Evolutionary conservation across 2,329 filamentous ascomycete genomes (phyloP).

Genomic region (Fusarium decemcellulare): DNA sequence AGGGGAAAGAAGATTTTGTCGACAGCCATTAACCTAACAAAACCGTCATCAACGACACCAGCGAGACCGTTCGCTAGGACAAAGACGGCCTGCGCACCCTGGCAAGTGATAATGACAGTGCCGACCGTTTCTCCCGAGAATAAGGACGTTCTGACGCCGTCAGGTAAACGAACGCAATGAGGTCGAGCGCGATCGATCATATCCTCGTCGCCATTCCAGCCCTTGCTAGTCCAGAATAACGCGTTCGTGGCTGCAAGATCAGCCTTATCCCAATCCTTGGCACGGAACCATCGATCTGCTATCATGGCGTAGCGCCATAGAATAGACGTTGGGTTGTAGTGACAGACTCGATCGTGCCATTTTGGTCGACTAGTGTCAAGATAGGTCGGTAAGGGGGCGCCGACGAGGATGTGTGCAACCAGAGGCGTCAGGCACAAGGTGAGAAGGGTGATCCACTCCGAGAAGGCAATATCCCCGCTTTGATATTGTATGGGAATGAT

Average conservation of each 20-base stretch:
- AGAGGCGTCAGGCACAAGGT: slow-evolving; percentile 29
- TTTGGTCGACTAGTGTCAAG: slow-evolving; percentile 8
- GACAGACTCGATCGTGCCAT: slow-evolving; percentile 30
- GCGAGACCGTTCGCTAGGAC: not conserved
- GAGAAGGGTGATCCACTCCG: slow-evolving; percentile 21
- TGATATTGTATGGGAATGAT: slow-evolving; percentile 15
- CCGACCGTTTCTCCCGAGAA: slow-evolving; percentile 10
- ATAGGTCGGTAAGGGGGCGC: slow-evolving; percentile 14
- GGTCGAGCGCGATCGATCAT: slow-evolving; percentile 7
- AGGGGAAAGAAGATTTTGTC: slow-evolving; percentile 25
- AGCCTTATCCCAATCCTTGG: slow-evolving; percentile 8
- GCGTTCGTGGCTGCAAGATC: slow-evolving; percentile 26
- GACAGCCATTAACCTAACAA: slow-evolving; percentile 10
- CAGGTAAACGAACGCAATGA: slow-evolving; percentile 10
- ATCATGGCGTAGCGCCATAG: slow-evolving; percentile 25
- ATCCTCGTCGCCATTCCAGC: slow-evolving; percentile 28
- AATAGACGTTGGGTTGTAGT: slow-evolving; percentile 33
- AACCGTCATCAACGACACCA: not conserved
- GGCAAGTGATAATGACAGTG: slow-evolving; percentile 11
- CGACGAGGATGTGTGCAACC: slow-evolving; percentile 25
- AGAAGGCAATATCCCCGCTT: slow-evolving; percentile 4
- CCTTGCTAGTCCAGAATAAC: slow-evolving; percentile 22
- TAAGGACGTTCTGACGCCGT: not conserved
- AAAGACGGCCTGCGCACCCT: slow-evolving; percentile 10
- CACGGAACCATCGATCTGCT: slow-evolving; percentile 17